Conservation (phyloP, 2,329 filamentous ascomycete species). For the Aspergillus pseudotamarii region DNA sequence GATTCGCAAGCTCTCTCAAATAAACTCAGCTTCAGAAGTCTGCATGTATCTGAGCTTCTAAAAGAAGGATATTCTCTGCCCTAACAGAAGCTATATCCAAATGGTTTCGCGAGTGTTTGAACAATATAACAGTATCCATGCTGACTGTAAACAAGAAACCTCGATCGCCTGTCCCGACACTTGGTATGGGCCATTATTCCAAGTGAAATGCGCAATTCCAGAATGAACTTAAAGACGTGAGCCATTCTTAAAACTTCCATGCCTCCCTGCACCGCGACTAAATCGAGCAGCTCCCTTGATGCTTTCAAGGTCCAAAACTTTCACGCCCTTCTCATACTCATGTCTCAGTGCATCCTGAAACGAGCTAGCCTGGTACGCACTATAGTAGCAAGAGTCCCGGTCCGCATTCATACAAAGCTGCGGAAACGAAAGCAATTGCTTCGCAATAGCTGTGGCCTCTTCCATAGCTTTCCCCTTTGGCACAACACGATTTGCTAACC, state of each 20-base stretch:
- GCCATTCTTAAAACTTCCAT: slow-evolving; percentile 54
- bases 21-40: too few species aligned
- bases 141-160: background rate
- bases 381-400: slow-evolving; percentile 53
- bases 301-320: slow-evolving; percentile 49
- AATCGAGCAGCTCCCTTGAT: slow-evolving; percentile 46
- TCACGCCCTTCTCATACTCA: slow-evolving; percentile 51
- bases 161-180: background rate
- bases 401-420: slow-evolving; percentile 57
- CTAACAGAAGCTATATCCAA: background rate
- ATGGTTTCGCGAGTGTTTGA: background rate
- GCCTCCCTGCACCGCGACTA: slow-evolving; percentile 42
- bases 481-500: slow-evolving; percentile 57
- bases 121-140: background rate
- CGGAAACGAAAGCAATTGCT: slow-evolving; percentile 53
- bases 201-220: background rate
- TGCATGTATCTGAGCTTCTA: background rate
- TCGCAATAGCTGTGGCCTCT: slow-evolving; percentile 53
- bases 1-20: background rate
- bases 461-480: slow-evolving; percentile 53
- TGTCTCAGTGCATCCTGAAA: slow-evolving; percentile 55
- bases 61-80: background rate
- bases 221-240: background rate
- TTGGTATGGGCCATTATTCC: background rate
- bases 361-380: slow-evolving; percentile 50